Conservation (phyloP, 2,329 filamentous ascomycete genomes). For the Penicillium hesseltinei region DNA sequence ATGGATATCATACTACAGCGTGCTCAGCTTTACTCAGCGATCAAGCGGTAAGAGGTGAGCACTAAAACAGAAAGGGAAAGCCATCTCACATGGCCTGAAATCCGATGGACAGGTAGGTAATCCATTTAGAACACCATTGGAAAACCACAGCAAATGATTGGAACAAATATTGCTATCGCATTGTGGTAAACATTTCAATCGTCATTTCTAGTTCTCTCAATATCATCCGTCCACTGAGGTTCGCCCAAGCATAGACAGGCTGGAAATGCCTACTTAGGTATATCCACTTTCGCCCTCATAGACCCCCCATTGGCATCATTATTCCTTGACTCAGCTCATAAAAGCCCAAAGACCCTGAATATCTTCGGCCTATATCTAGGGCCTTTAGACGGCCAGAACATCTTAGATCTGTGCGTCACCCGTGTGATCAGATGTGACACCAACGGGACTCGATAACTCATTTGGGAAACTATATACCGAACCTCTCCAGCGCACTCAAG, state of each 20-base stretch:
- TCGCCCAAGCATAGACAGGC: neutral
- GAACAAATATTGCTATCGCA: neutral
- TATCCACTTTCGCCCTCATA: neutral
- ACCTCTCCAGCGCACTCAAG: slow-evolving; percentile 5
- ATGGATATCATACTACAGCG: too few species aligned
- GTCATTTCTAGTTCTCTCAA: neutral
- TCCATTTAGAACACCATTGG: too few species aligned
- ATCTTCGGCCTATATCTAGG: neutral
- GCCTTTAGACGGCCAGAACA: neutral
- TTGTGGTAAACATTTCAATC: neutral
- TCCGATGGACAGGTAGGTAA: too few species aligned
- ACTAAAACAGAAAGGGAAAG: too few species aligned
- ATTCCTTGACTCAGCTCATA: too few species aligned
- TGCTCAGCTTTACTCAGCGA: too few species aligned
- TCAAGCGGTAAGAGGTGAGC: too few species aligned
- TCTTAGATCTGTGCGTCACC: neutral
- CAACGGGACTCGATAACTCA: slow-evolving; percentile 31
- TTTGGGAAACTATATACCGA: slow-evolving; percentile 34
- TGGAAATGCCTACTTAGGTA: neutral
- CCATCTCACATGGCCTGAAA: too few species aligned
- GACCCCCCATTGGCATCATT: too few species aligned
- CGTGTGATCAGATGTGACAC: neutral
- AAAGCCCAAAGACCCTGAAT: neutral
- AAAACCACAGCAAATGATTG: neutral
- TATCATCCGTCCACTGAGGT: neutral